Base-by-base conservation (phyloP, 202 grass and related monocot genomes). In the Saccharum hybrid region DNA sequence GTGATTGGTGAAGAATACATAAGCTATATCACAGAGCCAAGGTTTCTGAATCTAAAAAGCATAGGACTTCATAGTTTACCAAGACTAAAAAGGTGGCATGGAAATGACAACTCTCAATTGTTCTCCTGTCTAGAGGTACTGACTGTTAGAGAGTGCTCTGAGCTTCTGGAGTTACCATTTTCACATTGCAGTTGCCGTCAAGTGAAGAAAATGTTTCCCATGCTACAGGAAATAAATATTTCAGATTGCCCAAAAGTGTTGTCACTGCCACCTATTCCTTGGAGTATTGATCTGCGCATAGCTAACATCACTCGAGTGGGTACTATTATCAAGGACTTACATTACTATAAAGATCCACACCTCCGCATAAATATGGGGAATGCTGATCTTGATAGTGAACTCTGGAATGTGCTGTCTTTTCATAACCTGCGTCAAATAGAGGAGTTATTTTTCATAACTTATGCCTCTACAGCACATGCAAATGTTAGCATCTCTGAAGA, bases 81-180 rank as follows among this genome's bases (percentile, higher is more conserved):
- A 54, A 54, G 6, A 54, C 16, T 54, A 8, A 54, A 54, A n/a
- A 7, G 16, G 51, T 54, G 51, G 51, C 51, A 0, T n/a, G 51
- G 5, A 54, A 8, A 54, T 54, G 51, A 54, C 16, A 49, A 5
- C 51, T 54, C 51, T n/a, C 51, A 54, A 0, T 54, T n/a, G 51
- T n/a, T 54, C 16, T n/a, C 51, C 16, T 19, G 51, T 19, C 51
- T 54, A 54, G 51, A 54, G 51, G 51, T 2, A 54, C 51, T 54
- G 5, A 54, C 0, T 1, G 19, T 85, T 8, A 7, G 10, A 0
- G 0, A 22, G 5, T 86, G 84, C 61, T 16, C 13, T 46, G 21
- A 74, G 40, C 67, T 86, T 28, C 13, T 7, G 0, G 54, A 72
- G 54, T 36, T 72, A 1, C 68, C 80, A 5, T 49, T 82, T 72